Percentiles rank a stretch among this genome's conserved stretches.
Conservation (phyloP, 305 asterid genomes). For the Striga hermonthica region DNA sequence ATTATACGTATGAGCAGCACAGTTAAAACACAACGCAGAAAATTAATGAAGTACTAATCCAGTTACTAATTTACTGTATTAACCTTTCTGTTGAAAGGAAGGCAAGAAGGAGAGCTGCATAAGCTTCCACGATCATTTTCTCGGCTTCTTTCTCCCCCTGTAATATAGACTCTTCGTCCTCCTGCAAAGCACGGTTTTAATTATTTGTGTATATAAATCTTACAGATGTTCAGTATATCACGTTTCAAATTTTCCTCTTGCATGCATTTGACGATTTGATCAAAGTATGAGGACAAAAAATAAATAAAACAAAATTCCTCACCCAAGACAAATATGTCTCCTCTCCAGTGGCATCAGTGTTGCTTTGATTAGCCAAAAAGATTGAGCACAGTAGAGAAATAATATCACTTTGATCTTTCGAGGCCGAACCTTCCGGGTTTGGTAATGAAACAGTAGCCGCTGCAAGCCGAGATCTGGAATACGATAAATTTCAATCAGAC, state of each 20-base stretch:
- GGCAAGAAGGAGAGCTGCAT: conserved; percentile 95
- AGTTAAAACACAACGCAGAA: conserved; percentile 22
- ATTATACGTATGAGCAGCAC: conserved; percentile 30
- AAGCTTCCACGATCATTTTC: conserved; percentile 95
- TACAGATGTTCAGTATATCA: neutral
- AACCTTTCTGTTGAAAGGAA: conserved; percentile 93
- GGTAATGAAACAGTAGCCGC: conserved; percentile 56
- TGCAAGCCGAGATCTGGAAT: conserved; percentile 70
- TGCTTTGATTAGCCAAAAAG: conserved; percentile 85
- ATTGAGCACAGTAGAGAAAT: conserved; percentile 69
- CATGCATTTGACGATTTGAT: neutral
- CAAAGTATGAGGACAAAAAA: neutral
- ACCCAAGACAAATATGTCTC: conserved; percentile 65
- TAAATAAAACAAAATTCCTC: conserved; percentile 34
- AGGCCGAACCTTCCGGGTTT: conserved; percentile 36
- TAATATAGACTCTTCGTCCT: conserved; percentile 77
- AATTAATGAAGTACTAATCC: conserved; percentile 1
- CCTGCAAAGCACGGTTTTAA: conserved; percentile 40
- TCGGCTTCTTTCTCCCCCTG: conserved; percentile 96
- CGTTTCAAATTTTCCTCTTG: neutral
- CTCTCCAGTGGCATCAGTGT: conserved; percentile 74
- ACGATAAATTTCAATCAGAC: neutral
- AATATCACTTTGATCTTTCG: conserved; percentile 42
- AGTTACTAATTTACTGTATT: neutral
- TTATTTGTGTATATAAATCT: conserved; percentile 17